Base-by-base conservation (phyloP, 2,329 filamentous ascomycete genomes). In the Exophiala viscosa region DNA sequence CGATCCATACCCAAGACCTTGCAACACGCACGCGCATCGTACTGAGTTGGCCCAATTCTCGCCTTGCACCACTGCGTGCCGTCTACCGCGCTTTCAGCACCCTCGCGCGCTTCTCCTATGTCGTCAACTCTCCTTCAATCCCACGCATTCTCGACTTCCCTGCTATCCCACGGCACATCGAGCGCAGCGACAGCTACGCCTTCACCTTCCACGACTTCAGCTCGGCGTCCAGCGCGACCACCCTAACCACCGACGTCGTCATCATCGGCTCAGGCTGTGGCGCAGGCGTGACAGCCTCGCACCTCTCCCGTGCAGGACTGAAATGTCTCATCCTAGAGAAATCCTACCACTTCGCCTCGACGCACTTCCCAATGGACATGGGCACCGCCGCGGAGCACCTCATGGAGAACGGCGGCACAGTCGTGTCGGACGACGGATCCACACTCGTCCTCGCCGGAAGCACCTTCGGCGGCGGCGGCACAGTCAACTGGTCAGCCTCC, bases 201-300 rank as follows among this genome's bases (percentile, higher is more conserved):
- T 84, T 79, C 62, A 69, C 75, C 8, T 85, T 85, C 58, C 64
- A 84, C 13, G 79, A 84, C 53, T 70, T 83, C 15, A 78, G 80
- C 1, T 73, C 80, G 0, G 73, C 75, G 1, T 65, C 73, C 6
- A 65, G 75, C 3, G 74, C 81, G 0, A 82, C 84, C 57, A 76
- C 77, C 2, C 72, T 95, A 35, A 67, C 18, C 1, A 86, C 87
- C 0, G 92, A 96, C 67, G 83, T 95, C 1, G 82, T 95, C 36
- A 84, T 96, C 52, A 79, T 96, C 15, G 91, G 91, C 2, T 93
- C 88, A 34, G 91, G 91, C 23, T 95, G 88, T 62, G 91, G 91
- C 57, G 90, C 88, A 36, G 88, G 79, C 8, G 90, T 96, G 0
- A 82, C 80, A 33, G 53, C 60, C 9, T 55, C 55, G 4, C 53